Base-by-base conservation (phyloP, 345 rosid genomes). In the Lepidium didymum region DNA sequence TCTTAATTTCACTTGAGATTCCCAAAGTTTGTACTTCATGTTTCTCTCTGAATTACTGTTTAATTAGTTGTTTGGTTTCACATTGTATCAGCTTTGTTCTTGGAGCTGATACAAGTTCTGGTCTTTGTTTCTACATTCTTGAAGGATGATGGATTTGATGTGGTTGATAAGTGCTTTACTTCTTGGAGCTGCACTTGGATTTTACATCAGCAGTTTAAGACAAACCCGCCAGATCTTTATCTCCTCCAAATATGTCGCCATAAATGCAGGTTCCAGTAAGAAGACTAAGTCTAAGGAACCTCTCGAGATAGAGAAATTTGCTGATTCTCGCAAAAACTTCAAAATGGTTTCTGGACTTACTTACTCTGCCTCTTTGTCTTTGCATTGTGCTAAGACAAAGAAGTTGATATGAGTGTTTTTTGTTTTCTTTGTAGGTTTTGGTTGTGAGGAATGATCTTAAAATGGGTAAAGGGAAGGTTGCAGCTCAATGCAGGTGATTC, bases 401-500 rank as follows among this genome's bases (percentile, higher is more conserved):
- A 53, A 59, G 4, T 10, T 67, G 74, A 57, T 67, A 11, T 56
- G 19, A 31, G 12, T 13, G 18, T 15, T 7, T 61, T 29, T 63
- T 66, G 47, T 14, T 44, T 55, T 47, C 4, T 69, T 21, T 81
- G 49, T 82, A 91, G 99, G 87, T 94, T 53, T 83, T 94, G 85
- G 90, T 91, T 52, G 99, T 85, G 65, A 81, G 99, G 75, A 91
- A 89, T 73, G 99, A 94, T 81, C 91, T 94, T 56, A 94, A 89
- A 82, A 94, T 91, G 99, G 99, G 99, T 54, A 91, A 94, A 79
- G 99, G 99, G 41, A 94, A 94, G 83, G 87, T 91, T 82, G 97
- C 96, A 16, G 96, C 99, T 40, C 97, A 94, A 56, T 94, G 99
- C 91, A 89, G 99, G 99, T 93, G 45, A 15, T 10, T 27, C 2